These are phyloP conservation scores for Fragaria iinumae DNA, from an alignment of 306 rosid species.

Conservation along the genomic window DNA sequence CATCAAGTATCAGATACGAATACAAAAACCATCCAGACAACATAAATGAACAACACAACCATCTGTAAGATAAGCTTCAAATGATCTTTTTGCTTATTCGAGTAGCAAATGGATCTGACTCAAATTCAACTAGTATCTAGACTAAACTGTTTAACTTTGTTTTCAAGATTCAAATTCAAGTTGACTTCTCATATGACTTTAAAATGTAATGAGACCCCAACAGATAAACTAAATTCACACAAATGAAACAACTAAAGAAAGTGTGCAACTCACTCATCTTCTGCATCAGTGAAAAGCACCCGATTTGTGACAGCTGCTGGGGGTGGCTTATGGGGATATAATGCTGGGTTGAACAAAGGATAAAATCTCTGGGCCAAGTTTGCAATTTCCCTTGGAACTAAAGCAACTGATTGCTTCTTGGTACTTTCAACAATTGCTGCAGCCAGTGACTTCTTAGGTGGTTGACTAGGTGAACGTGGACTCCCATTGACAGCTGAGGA, in stretches of 20 bases:
- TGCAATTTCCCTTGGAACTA: conserved; percentile 80
- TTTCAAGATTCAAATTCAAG: neutral
- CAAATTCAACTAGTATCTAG: neutral
- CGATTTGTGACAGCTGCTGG: conserved; percentile 65
- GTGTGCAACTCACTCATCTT: conserved; percentile 80
- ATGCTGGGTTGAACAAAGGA: conserved; percentile 72
- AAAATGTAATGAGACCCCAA: neutral
- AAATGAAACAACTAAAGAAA: conserved; percentile 9
- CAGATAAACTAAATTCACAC: neutral
- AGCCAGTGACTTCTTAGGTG: conserved; percentile 85
- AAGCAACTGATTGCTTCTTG: conserved; percentile 81
- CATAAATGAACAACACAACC: neutral
- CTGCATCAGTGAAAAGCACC: conserved; percentile 89
- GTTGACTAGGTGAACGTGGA: conserved; percentile 47
- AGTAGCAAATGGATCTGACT: neutral
- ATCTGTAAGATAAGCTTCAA: neutral
- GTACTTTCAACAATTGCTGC: conserved; percentile 85
- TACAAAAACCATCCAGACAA: neutral
- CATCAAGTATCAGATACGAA: neutral
- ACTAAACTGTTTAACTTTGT: neutral
- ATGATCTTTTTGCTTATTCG: neutral
- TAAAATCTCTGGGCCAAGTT: conserved; percentile 64
- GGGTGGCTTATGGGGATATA: conserved; percentile 92
- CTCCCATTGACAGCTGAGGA: conserved; percentile 34
- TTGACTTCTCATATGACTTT: neutral